Percentiles rank a stretch among this genome's conserved stretches.
Conservation (phyloP, 2,329 filamentous ascomycete species). For the Cladosporium sp. region DNA sequence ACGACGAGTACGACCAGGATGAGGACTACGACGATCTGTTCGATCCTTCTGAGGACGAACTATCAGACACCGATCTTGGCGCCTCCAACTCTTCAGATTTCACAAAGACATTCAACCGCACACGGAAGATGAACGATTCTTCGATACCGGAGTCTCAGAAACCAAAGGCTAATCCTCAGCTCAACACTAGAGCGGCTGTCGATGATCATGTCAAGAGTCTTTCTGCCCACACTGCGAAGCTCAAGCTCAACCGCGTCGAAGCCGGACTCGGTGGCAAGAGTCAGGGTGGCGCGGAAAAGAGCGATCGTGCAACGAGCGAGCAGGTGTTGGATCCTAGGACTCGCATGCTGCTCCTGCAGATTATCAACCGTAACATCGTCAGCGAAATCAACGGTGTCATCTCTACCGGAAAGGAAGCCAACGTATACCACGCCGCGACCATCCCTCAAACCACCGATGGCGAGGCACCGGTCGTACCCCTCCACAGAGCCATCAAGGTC, state of each 20-base stretch:
- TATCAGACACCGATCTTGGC: slow-evolving; percentile 56
- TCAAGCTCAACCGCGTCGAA: slow-evolving; percentile 65
- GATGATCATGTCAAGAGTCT: slow-evolving; percentile 87
- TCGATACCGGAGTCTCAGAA: slow-evolving; percentile 48
- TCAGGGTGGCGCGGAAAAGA: slow-evolving; percentile 57
- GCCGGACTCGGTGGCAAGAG: slow-evolving; percentile 49
- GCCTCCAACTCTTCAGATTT: slow-evolving; percentile 61
- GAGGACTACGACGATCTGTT: slow-evolving; percentile 59
- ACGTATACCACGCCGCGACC: slow-evolving; percentile 87
- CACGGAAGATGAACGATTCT: slow-evolving; percentile 60
- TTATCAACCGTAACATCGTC: slow-evolving; percentile 88
- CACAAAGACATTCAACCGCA: slow-evolving; percentile 84
- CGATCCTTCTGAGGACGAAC: slow-evolving; percentile 49
- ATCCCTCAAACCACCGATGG: slow-evolving; percentile 52
- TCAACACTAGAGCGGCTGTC: slow-evolving; percentile 73
- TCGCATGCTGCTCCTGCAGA: slow-evolving; percentile 89
- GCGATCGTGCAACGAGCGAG: slow-evolving; percentile 88
- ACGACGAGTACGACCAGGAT: slow-evolving; percentile 29
- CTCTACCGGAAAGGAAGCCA: slow-evolving; percentile 95
- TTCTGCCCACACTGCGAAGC: slow-evolving; percentile 77
- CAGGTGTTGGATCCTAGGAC: slow-evolving; percentile 92
- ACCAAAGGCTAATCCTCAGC: slow-evolving; percentile 69
- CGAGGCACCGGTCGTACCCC: slow-evolving; percentile 38
- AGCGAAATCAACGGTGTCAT: slow-evolving; percentile 92
- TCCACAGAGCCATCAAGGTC: slow-evolving; percentile 89